phyloP scores from a whole-genome alignment of 1,284 basidiomycete species.

The Cryptococcus sp. region DNA sequence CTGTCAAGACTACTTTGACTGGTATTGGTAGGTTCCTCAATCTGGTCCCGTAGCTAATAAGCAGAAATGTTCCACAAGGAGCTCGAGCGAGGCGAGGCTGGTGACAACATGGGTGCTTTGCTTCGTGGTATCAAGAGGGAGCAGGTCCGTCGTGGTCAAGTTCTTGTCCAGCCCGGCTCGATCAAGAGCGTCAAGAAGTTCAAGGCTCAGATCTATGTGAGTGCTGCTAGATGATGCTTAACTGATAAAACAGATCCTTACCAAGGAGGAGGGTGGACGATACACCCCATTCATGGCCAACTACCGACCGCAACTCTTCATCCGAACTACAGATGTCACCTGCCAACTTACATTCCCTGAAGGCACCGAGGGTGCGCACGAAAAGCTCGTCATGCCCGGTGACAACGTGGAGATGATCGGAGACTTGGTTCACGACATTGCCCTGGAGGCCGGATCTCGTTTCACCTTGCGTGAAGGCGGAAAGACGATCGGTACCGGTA shows the following conservation, averaged over 20 bases:
- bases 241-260: conserved; percentile 65
- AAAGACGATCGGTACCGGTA: conserved; percentile 88
- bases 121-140: conserved; percentile 98
- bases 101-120: conserved; percentile 99
- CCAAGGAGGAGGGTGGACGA: conserved; percentile 97
- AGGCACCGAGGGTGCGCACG: conserved; percentile 63
- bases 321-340: conserved; percentile 95
- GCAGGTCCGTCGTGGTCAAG: conserved; percentile 90
- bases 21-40: conserved; percentile 71
- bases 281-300: conserved; percentile 97
- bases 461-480: conserved; percentile 98
- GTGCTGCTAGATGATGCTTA: conserved; percentile 33
- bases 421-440: conserved; percentile 82
- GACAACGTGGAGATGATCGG: conserved; percentile 96
- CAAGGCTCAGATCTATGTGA: conserved; percentile 83
- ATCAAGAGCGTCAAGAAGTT: conserved; percentile 96
- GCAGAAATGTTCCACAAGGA: conserved; percentile 99
- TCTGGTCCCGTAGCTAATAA: conserved; percentile 6
- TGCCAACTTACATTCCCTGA: conserved; percentile 83
- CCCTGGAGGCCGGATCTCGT: conserved; percentile 87
- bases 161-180: conserved; percentile 85
- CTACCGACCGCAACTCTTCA: conserved; percentile 95
- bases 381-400: conserved; percentile 96
- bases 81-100: conserved; percentile 94
- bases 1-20: conserved; percentile 90